Base-by-base conservation (phyloP, 192 early-diverging fungal genomes). In the Coemansia sp. region DNA sequence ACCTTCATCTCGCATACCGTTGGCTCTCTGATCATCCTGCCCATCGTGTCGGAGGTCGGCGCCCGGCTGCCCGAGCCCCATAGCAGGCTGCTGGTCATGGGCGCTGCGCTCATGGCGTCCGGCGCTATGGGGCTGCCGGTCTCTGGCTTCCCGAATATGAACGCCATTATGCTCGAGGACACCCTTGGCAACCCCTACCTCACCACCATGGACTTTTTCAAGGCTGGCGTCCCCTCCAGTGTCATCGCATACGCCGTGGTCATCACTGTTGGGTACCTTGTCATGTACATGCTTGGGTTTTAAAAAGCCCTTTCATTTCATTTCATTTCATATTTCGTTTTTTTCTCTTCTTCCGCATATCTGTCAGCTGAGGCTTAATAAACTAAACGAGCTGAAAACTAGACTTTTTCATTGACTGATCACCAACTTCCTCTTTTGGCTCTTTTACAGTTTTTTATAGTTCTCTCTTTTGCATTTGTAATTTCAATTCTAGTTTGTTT, bases 1-100 rank as follows among this genome's bases (percentile, higher is more conserved):
- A 94, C 91, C 3, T 98, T 98, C 70, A 94, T 98, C 57, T 93
- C 90, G 32, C 96, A 98, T 75, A 98, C 96, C 2, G 96, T 98
- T 0, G 96, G 90, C 5, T 93, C 96, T 13, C 77, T 97, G 70
- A 98, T 98, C 65, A 92, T 98, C n/a, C 76, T 98, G 51, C 96
- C 96, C 7, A 93, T 98, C 42, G 93, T 98, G 14, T 85, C 93
- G 5, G 81, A 95, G 72, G 91, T 98, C 42, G 96, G 95, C n/a
- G 77, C 85, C 6, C 82, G 81, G 1, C 75, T 97, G 73, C 88
- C 89, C 0, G 91, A 94, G 71, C 91, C 92, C 32, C 86, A 91
- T 58, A 87, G 91, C 48, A 76, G 90, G 19, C 85, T 93, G 71
- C 78, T 96, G 38, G 92, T 96, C 39, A 91, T 96, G 92, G 86